phyloP scores from a whole-genome alignment of 1,139 yeast genomes.

The Candida sojae region DNA sequence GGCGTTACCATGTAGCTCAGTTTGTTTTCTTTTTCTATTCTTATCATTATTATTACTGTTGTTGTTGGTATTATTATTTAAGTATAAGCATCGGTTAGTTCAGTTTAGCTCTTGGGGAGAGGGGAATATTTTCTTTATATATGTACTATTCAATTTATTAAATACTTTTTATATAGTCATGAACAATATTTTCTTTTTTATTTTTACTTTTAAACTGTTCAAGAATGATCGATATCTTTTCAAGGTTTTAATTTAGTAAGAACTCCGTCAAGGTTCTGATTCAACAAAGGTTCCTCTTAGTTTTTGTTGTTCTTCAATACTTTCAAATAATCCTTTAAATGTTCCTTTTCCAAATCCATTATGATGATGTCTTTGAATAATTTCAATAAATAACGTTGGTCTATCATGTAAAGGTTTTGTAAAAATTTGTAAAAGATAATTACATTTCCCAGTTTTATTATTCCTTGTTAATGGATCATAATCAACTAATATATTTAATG shows the following conservation, averaged over 20 bases:
- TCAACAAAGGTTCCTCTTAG: conserved; percentile 48
- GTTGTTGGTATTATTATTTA: not conserved
- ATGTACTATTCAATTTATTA: conserved; percentile 1
- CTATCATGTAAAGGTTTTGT: conserved; percentile 75
- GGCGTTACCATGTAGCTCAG: not conserved
- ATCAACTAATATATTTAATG: conserved; percentile 65
- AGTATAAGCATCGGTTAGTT: not conserved
- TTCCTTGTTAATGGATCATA: conserved; percentile 55
- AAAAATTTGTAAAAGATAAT: conserved; percentile 76
- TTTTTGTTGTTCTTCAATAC: conserved; percentile 66
- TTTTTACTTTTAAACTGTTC: not conserved
- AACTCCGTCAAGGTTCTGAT: not conserved
- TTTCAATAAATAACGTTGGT: conserved; percentile 79
- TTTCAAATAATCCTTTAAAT: conserved; percentile 76
- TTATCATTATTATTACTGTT: not conserved
- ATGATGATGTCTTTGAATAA: conserved; percentile 77
- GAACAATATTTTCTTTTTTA: not conserved
- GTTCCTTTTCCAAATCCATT: conserved; percentile 90
- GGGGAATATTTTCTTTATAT: not conserved
- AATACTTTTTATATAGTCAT: not conserved
- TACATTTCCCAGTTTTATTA: conserved; percentile 34
- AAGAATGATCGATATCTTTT: not conserved
- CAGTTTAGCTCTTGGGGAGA: not conserved
- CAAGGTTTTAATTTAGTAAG: no score
- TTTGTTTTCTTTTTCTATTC: not conserved